Evolutionary conservation across 495 filamentous ascomycete species (phyloP).

Genomic region (Penicillium lividum): DNA sequence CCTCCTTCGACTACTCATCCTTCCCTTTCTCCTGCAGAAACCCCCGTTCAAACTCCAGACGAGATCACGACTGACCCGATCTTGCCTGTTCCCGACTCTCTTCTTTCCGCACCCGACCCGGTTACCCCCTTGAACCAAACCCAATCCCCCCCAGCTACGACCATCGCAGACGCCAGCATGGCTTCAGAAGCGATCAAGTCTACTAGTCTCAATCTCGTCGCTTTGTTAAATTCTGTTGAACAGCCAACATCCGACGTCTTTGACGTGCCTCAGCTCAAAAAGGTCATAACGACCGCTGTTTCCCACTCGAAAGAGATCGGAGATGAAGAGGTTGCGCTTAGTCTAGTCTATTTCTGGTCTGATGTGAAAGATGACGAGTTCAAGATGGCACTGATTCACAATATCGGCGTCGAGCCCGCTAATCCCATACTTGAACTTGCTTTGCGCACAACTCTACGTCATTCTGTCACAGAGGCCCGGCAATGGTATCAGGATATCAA

Average conservation of each 20-base stretch:
- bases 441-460: slow-evolving; percentile 16
- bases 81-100: slow-evolving; percentile 5
- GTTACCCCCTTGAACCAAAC: slow-evolving; percentile 8
- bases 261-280: slow-evolving; percentile 18
- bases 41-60: slow-evolving; percentile 10
- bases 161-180: slow-evolving; percentile 3
- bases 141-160: slow-evolving; percentile 6
- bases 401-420: slow-evolving; percentile 7
- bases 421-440: slow-evolving; percentile 13
- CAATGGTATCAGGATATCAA: slow-evolving; percentile 19
- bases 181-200: slow-evolving; percentile 3
- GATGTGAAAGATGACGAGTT: slow-evolving; percentile 21
- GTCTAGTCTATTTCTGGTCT: slow-evolving; percentile 27
- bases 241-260: slow-evolving; percentile 15
- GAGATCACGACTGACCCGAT: slow-evolving; percentile 9
- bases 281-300: slow-evolving; percentile 17
- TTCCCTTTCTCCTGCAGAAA: slow-evolving; percentile 12
- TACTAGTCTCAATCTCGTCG: slow-evolving; percentile 14
- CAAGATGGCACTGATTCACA: slow-evolving; percentile 23
- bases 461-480: slow-evolving; percentile 16
- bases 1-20: not conserved
- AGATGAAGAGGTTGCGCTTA: slow-evolving; percentile 13
- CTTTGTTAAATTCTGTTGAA: slow-evolving; percentile 18
- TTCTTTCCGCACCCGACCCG: slow-evolving; percentile 1
- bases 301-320: slow-evolving; percentile 3